Percentiles rank a stretch among this genome's conserved stretches.
Evolutionary conservation across 495 filamentous ascomycete species (phyloP).

Genomic region (Hyaloscypha hepaticicola): DNA sequence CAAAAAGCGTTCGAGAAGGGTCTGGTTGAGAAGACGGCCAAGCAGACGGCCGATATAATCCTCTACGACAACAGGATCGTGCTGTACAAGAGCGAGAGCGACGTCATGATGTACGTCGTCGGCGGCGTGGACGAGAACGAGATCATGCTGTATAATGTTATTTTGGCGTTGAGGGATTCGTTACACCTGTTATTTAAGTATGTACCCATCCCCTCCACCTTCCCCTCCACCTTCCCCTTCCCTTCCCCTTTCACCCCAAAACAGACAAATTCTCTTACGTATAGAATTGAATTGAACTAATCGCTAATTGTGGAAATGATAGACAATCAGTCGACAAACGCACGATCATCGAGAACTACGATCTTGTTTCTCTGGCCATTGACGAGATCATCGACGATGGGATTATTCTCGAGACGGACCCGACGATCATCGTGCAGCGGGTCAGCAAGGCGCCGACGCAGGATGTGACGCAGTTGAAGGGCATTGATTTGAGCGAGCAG

Average conservation of each 20-base stretch:
- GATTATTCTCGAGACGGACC: slow-evolving; percentile 95
- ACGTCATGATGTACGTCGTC: slow-evolving; percentile 96
- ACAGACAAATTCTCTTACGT: background rate
- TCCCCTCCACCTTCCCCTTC: background rate
- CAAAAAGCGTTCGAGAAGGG: slow-evolving; percentile 97
- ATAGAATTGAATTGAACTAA: too few species aligned
- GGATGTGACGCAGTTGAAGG: slow-evolving; percentile 83
- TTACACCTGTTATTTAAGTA: slow-evolving; percentile 92
- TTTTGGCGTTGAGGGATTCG: slow-evolving; percentile 83
- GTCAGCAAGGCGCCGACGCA: slow-evolving; percentile 91
- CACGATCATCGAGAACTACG: slow-evolving; percentile 97
- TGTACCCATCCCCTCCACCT: slow-evolving; percentile 30
- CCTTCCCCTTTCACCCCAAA: background rate
- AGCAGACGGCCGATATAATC: slow-evolving; percentile 92
- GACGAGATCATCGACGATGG: slow-evolving; percentile 97
- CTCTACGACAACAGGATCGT: slow-evolving; percentile 94
- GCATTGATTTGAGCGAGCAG: slow-evolving; percentile 93
- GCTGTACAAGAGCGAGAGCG: slow-evolving; percentile 95
- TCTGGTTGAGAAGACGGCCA: slow-evolving; percentile 91
- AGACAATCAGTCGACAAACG: slow-evolving; percentile 95
- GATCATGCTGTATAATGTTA: slow-evolving; percentile 90
- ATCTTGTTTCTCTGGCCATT: slow-evolving; percentile 83
- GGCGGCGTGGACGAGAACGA: slow-evolving; percentile 94
- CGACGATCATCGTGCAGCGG: slow-evolving; percentile 83
- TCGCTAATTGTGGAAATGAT: too few species aligned